Evolutionary conservation across 2,329 filamentous ascomycete species (phyloP), one percentile per base, ranked within the genome.

Genomic region (Teratosphaeria zuluensis): DNA sequence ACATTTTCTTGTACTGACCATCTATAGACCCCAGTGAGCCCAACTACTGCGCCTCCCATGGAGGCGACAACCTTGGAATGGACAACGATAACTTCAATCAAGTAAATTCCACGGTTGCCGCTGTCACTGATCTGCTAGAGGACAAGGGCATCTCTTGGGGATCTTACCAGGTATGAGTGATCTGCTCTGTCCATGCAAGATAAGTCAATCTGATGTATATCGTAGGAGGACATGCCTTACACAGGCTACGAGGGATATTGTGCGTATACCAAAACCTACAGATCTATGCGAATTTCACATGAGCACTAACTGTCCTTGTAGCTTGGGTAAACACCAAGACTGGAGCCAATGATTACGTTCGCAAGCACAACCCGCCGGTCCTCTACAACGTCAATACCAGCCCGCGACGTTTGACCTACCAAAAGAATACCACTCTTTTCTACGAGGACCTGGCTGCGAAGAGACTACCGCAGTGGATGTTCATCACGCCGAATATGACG

Each of bases 401-500:
- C 55, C 72, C 78, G 31, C 78, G 83, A 21, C 84, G 88, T 30
- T 77, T 89, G 1, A 79, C 81, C 5, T 80, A 84, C 69, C 86
- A 89, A 73, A 92, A 92, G 80, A 91, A 90, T 74, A 77, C 89
- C 59, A 85, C 79, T 55, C 69, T 79, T 65, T 91, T 92, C 75
- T 79, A 85, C 65, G 75, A 81, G 53, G 89, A 94, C 66, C 77
- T 92, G 14, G 74, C 80, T 59, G 76, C 74, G 62, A 74, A 85
- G 66, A 80, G 76, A 51, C 80, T 92, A 16, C 88, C 89, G 2
- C 88, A 92, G 75, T 88, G 84, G 74, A 78, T 81, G 60, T 87
- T 87, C 73, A 82, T 88, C 68, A 87, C 51, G 7, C 86, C 86
- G 2, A 88, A 89, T 86, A 87, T 89, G 85, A 87, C 86, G 9